A percentile compares a stretch with the other conserved stretches of the same genome.
phyloP scores from a whole-genome alignment of 139 green algal genomes.

The Chlamydomonas incerta region DNA sequence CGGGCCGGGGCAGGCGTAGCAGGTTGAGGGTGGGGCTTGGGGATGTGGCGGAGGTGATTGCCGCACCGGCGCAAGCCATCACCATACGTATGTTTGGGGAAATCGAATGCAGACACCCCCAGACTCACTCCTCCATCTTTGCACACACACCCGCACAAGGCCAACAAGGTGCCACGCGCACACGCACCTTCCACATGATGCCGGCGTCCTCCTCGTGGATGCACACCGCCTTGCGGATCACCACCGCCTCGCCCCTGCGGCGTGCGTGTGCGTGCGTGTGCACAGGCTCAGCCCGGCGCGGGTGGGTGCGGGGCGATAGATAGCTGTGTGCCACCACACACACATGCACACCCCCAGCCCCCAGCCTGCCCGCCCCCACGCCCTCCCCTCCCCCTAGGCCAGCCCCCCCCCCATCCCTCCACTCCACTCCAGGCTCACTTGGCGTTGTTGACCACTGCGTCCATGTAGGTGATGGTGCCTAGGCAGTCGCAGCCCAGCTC shows the following conservation, averaged over 20 bases:
- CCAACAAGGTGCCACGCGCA: not conserved
- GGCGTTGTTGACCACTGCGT: constrained; percentile 81
- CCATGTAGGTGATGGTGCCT: constrained; percentile 89
- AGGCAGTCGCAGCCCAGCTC: constrained; percentile 93
- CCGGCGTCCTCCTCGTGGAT: constrained; percentile 93
- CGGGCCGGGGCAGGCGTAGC: no score
- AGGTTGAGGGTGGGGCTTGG: no score
- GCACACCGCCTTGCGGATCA: constrained; percentile 85
- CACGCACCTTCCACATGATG: constrained; percentile 83
- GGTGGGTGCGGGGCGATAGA: no score
- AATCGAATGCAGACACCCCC: no score
- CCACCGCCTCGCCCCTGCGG: constrained; percentile 62
- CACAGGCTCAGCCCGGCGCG: no score
- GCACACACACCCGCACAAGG: no score
- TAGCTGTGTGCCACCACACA: no score
- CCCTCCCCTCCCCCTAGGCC: not conserved
- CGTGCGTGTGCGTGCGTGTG: not conserved
- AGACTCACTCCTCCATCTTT: no score
- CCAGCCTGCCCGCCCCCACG: not conserved
- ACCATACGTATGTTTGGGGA: no score
- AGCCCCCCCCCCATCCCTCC: not conserved
- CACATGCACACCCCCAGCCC: no score
- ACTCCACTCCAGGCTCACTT: constrained; percentile 28
- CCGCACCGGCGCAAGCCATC: no score
- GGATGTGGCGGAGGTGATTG: no score